phyloP scores from a whole-genome alignment of 179 eudicot genomes.

The Beta corolliflora region DNA sequence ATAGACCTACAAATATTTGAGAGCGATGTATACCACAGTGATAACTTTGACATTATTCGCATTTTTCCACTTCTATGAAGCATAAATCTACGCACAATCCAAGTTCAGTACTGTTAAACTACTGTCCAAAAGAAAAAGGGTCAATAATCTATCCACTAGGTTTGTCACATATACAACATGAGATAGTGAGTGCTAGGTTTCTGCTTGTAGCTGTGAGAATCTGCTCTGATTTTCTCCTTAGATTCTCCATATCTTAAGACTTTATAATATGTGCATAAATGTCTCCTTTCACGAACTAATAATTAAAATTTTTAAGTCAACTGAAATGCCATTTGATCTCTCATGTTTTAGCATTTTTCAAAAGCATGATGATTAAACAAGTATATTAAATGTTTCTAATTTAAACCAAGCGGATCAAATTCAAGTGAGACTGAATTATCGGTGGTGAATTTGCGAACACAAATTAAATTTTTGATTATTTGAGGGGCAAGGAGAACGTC shows the following conservation, averaged over 20 bases:
- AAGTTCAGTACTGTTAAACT: background rate
- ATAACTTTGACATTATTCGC: background rate
- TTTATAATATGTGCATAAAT: background rate
- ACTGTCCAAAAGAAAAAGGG: too few relatives aligned
- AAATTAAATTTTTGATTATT: too few relatives aligned
- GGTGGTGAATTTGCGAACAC: too few relatives aligned
- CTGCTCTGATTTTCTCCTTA: conserved; percentile 10
- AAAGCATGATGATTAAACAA: too few relatives aligned
- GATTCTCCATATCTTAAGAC: conserved; percentile 20
- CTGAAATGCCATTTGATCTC: background rate
- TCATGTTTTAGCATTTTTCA: background rate
- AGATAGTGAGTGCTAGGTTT: background rate
- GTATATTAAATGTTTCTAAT: too few relatives aligned
- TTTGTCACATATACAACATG: background rate
- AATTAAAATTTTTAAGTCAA: background rate
- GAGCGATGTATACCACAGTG: background rate
- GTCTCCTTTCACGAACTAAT: conserved; percentile 7
- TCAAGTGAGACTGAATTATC: too few relatives aligned
- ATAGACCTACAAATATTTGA: too few relatives aligned
- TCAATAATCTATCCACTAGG: background rate
- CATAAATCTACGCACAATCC: background rate
- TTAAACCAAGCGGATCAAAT: too few relatives aligned
- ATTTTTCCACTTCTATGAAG: background rate
- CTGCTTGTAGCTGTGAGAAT: background rate
- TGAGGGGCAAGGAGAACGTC: too few relatives aligned